A percentile compares a stretch with the other conserved stretches of the same genome.
phyloP scores from a whole-genome alignment of 352 stramenopile genomes.

The Phytophthora rubi region DNA sequence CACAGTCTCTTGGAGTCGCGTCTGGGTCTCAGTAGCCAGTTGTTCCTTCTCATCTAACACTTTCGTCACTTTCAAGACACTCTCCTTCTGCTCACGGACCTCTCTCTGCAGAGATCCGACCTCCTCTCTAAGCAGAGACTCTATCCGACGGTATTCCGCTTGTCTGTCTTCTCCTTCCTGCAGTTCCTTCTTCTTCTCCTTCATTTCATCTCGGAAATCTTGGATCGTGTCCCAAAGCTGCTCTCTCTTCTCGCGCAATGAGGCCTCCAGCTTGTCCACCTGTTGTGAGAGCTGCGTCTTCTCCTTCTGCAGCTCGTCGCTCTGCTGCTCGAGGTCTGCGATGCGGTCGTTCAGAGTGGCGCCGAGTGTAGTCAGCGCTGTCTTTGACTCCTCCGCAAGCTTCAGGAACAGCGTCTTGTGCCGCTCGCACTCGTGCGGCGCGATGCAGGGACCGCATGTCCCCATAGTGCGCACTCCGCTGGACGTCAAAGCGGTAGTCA shows the following conservation, averaged over 20 bases:
- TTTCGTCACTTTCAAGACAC: not conserved
- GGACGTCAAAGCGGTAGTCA: not conserved
- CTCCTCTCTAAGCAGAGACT: slow-evolving; percentile 6
- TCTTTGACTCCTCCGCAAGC: slow-evolving; percentile 9
- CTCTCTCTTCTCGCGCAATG: slow-evolving; percentile 13
- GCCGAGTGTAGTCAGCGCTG: not conserved
- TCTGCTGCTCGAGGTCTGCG: slow-evolving; percentile 13
- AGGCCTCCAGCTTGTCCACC: slow-evolving; percentile 3
- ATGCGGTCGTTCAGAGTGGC: slow-evolving; percentile 1
- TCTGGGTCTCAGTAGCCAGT: not conserved
- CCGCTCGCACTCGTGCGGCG: slow-evolving; percentile 8
- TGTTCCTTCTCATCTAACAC: not conserved
- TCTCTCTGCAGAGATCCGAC: not conserved
- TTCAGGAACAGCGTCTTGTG: slow-evolving; percentile 5
- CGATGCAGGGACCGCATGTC: not conserved
- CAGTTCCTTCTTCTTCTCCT: slow-evolving; percentile 13
- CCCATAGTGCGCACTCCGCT: not conserved
- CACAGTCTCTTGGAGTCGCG: not conserved
- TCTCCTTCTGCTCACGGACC: not conserved
- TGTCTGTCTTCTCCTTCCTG: slow-evolving; percentile 6
- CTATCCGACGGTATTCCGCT: slow-evolving; percentile 6
- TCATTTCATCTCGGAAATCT: slow-evolving; percentile 12
- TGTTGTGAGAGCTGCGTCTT: slow-evolving; percentile 5
- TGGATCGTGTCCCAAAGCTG: slow-evolving; percentile 13
- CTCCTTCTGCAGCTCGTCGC: slow-evolving; percentile 3